Percentiles rank a stretch among this genome's conserved stretches.
phyloP scores from a whole-genome alignment of 2,329 filamentous ascomycete genomes.

The Colletotrichum sp. region DNA sequence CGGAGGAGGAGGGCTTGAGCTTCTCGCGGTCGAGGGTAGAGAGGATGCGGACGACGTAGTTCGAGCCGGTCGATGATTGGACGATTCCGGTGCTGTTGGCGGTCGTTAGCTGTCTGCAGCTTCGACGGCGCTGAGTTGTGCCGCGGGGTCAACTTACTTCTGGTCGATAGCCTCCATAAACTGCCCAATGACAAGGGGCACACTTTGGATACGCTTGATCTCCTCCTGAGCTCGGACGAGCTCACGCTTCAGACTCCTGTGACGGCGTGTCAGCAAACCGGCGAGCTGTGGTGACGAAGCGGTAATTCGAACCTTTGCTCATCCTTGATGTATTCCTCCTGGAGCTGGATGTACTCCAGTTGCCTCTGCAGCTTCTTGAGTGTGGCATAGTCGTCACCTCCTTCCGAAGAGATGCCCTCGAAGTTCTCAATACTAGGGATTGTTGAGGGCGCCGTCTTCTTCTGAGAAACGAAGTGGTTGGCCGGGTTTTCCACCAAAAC shows the following conservation, averaged over 20 bases:
- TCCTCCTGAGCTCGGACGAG: constrained; percentile 97
- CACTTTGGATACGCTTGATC: constrained; percentile 99
- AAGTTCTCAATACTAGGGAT: constrained; percentile 92
- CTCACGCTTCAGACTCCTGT: constrained; percentile 92
- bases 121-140: background rate
- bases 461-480: constrained; percentile 77
- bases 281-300: background rate
- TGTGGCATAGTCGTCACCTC: constrained; percentile 90
- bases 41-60: constrained; percentile 98
- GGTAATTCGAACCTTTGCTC: constrained; percentile 76
- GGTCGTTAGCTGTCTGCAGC: background rate
- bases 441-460: constrained; percentile 78
- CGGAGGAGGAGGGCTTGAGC: constrained; percentile 96
- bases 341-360: constrained; percentile 95
- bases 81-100: constrained; percentile 89
- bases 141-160: constrained; percentile 67
- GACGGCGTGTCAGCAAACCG: background rate
- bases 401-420: constrained; percentile 81
- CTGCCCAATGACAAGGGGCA: constrained; percentile 96
- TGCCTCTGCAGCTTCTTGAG: constrained; percentile 97
- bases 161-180: constrained; percentile 99
- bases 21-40: constrained; percentile 98
- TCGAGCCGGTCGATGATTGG: constrained; percentile 96
- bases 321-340: constrained; percentile 99
- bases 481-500: constrained; percentile 82